Evolutionary conservation across 75 land plant species (phyloP).

Genomic region (Pinus tabuliformis): DNA sequence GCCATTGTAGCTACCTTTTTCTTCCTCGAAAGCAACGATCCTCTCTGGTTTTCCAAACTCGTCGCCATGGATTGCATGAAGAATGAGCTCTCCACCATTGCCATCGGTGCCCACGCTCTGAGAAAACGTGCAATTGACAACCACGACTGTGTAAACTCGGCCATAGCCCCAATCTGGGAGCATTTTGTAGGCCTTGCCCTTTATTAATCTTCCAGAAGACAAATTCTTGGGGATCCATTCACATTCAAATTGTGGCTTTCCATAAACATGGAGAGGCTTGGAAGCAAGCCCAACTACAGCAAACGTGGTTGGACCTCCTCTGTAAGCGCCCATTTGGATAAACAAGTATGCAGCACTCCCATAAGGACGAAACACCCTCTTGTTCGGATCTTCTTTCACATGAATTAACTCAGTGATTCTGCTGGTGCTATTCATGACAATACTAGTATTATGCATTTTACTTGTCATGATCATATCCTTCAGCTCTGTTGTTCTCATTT

Average conservation of each 20-base stretch:
- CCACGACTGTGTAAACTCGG: slow-evolving; percentile 28
- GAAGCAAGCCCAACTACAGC: slow-evolving; percentile 35
- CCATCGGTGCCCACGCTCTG: slow-evolving; percentile 49
- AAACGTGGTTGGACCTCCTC: slow-evolving; percentile 28
- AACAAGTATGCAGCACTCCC: slow-evolving; percentile 33
- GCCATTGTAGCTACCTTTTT: slow-evolving; percentile 23
- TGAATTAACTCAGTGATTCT: no score
- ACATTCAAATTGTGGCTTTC: slow-evolving; percentile 27
- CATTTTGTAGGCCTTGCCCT: slow-evolving; percentile 10
- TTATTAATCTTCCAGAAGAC: not conserved
- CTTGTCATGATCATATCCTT: not conserved
- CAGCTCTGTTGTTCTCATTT: not conserved
- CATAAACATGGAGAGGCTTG: slow-evolving; percentile 28
- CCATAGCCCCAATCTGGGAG: slow-evolving; percentile 38
- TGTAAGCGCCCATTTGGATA: slow-evolving; percentile 36
- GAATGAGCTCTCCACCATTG: slow-evolving; percentile 56
- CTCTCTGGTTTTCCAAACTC: slow-evolving; percentile 25
- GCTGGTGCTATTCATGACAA: not conserved
- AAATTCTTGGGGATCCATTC: slow-evolving; percentile 27
- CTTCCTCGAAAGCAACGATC: slow-evolving; percentile 55
- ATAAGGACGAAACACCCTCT: slow-evolving; percentile 16
- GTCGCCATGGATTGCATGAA: slow-evolving; percentile 48
- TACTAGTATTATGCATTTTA: not conserved
- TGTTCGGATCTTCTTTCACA: slow-evolving; percentile 4
- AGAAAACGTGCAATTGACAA: slow-evolving; percentile 76